These are phyloP conservation scores for thale cress (Arabidopsis thaliana) DNA, from an alignment of 345 rosid species.

Conservation along the genomic window TAIR10.1 NC_003071.7:8308001-8308500, in stretches of 20 bases:
- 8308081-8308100: not conserved
- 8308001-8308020: no score
- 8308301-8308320: not conserved
- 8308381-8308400: not conserved
- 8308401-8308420: not conserved
- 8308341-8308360: not conserved
- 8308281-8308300: slow-evolving; percentile 1
- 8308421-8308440: not conserved
- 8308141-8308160: not conserved
- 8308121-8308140: not conserved
- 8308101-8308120: slow-evolving; percentile 2
- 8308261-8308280: slow-evolving; percentile 32
- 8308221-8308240: slow-evolving; percentile 32
- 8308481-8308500: slow-evolving; percentile 34
- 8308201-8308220: slow-evolving; percentile 10
- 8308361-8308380: not conserved
- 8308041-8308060: no score
- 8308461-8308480: slow-evolving; percentile 10
- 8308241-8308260: slow-evolving; percentile 31
- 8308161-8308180: not conserved
- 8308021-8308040: no score
- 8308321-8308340: slow-evolving; percentile 13
- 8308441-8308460: slow-evolving; percentile 1
- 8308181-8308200: slow-evolving; percentile 3
- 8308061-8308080: no score